Evolutionary conservation across 345 rosid species (phyloP).

Genomic region (Erysimum cheiranthoides): DNA sequence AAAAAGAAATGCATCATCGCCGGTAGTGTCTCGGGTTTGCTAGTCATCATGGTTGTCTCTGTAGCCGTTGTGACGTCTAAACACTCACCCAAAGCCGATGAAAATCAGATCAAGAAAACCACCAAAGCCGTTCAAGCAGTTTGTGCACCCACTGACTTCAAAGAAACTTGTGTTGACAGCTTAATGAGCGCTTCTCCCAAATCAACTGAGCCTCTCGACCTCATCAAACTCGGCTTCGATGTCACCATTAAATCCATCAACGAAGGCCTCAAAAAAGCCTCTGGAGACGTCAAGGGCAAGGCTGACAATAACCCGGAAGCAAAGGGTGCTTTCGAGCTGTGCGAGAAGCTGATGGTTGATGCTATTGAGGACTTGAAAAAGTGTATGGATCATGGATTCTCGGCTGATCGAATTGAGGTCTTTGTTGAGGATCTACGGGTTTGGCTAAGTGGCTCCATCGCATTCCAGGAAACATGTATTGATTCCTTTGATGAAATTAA

Average conservation of each 20-base stretch:
- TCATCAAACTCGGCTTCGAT: constrained; percentile 59
- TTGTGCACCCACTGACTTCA: constrained; percentile 70
- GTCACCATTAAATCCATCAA: constrained; percentile 52
- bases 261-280: constrained; percentile 51
- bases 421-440: constrained; percentile 59
- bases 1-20: constrained; percentile 55
- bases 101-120: constrained; percentile 28
- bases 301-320: constrained; percentile 60
- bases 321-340: constrained; percentile 57
- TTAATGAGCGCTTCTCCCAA: constrained; percentile 52
- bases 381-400: constrained; percentile 52
- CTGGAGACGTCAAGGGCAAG: constrained; percentile 44
- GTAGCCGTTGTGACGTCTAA: constrained; percentile 49
- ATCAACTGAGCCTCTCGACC: constrained; percentile 59
- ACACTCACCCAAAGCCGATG: background rate
- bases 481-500: constrained; percentile 70
- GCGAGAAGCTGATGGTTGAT: constrained; percentile 56
- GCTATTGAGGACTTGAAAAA: constrained; percentile 63
- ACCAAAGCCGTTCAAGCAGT: constrained; percentile 59
- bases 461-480: constrained; percentile 75
- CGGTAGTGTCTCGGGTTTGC: constrained; percentile 55
- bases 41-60: constrained; percentile 72
- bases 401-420: constrained; percentile 41
- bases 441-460: constrained; percentile 81
- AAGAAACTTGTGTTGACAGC: constrained; percentile 55